Percentiles rank a stretch among this genome's conserved stretches.
phyloP scores from a whole-genome alignment of 306 rosid species.

The Fagus crenata region DNA sequence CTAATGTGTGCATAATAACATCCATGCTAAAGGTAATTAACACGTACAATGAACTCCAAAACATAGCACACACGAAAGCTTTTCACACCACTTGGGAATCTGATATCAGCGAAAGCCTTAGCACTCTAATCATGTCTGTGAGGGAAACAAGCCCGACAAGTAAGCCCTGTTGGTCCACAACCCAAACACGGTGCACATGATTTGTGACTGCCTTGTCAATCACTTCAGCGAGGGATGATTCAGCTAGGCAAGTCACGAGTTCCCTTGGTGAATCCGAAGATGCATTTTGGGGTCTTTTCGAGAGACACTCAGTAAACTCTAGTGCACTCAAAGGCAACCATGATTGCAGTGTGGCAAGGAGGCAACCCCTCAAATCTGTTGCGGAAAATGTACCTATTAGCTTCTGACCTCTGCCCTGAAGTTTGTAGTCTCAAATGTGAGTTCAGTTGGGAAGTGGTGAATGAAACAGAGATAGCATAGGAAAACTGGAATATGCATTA shows the following conservation, averaged over 20 bases:
- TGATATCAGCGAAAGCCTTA: conserved; percentile 48
- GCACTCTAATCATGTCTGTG: conserved; percentile 64
- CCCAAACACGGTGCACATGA: conserved; percentile 87
- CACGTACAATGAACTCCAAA: too few species aligned
- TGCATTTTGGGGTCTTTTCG: conserved; percentile 37
- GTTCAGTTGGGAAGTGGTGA: background rate
- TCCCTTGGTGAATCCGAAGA: conserved; percentile 39
- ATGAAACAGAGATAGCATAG: background rate
- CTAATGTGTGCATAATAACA: too few species aligned
- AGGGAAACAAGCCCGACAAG: conserved; percentile 73
- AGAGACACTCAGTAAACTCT: conserved; percentile 49
- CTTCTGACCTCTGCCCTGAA: conserved; percentile 69
- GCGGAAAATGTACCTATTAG: conserved; percentile 72
- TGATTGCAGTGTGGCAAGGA: conserved; percentile 55
- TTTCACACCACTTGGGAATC: background rate
- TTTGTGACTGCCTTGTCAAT: conserved; percentile 56
- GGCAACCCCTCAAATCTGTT: conserved; percentile 75
- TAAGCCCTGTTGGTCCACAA: conserved; percentile 64
- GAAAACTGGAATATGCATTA: background rate
- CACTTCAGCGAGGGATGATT: conserved; percentile 50
- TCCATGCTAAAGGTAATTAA: too few species aligned
- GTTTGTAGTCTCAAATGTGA: background rate
- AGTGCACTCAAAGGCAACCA: conserved; percentile 73
- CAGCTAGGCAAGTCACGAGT: conserved; percentile 53
- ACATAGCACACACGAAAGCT: background rate